Base-by-base conservation (phyloP, 805 yeast species). In the Starmerella bacillaris region DNA sequence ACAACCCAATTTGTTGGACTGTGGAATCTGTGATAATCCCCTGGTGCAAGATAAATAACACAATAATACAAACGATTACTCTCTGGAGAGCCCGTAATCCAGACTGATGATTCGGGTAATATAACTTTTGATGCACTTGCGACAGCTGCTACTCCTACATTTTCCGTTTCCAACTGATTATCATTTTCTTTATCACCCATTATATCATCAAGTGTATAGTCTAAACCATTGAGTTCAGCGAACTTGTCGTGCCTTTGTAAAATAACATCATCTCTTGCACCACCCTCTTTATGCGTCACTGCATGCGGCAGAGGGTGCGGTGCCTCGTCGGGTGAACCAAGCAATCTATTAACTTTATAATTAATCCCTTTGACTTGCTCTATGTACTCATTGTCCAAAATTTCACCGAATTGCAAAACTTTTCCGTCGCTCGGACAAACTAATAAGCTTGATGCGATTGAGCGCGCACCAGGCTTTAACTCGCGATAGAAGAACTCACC, bases 331-430 rank as follows among this genome's bases (percentile, higher is more conserved):
- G 48, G 44, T 15, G 45, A 41, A 3, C 99, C 99, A 31, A 89
- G 64, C 36, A 89, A 68, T 7, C 92, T 84, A 45, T 79, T 86
- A 12, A 89, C 67, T 2, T 92, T 74, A 55, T 89, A 89, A 1
- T 92, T 80, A 71, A 89, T 70, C 5, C 98, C 98, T 59, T 89
- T 89, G 27, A 89, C 96, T 56, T 86, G 96, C 55, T 89, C 96
- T 40, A 89, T 82, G 24, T 54, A 49, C 24, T 54, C 49, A 45
- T 78, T 79, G 22, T 94, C 94, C 46, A 76, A 67, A 27, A 79
- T 70, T 21, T 70, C 62, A 18, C 99, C 99, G 39, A 80, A 68
- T 48, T 80, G 84, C 39, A 89, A 60, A 14, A 89, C 76, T 44
- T 69, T 74, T 17, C 99, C 99, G 57, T 89, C 99, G 38, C 94